Conservation (phyloP, 305 asterid species). For the Solanum hybrid region DNA sequence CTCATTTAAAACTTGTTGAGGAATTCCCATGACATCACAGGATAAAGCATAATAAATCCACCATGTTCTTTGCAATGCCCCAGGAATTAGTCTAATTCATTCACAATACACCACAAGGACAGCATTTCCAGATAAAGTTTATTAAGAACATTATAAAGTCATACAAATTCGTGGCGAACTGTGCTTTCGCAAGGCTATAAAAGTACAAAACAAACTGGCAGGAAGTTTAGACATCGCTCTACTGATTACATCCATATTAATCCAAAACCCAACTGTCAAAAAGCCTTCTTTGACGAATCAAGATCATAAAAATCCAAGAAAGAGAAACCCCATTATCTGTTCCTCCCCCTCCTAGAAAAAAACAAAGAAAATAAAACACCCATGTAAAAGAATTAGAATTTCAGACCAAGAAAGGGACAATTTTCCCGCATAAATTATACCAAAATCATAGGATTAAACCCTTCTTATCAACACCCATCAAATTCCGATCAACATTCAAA, state of each 20-base stretch:
- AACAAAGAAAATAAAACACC: background rate
- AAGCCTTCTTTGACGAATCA: background rate
- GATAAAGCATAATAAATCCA: background rate
- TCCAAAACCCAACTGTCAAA: background rate
- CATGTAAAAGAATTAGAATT: background rate
- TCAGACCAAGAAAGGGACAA: background rate
- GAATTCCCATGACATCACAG: background rate
- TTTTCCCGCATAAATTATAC: background rate
- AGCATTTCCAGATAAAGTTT: background rate
- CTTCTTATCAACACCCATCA: background rate
- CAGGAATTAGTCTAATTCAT: background rate
- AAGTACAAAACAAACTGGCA: background rate
- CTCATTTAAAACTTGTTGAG: background rate
- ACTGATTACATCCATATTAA: background rate
- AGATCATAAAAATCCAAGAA: constrained; percentile 1
- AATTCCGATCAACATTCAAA: background rate
- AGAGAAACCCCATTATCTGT: background rate
- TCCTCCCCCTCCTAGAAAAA: background rate
- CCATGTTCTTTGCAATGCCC: background rate
- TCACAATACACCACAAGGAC: background rate
- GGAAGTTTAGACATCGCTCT: background rate
- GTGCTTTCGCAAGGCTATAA: background rate
- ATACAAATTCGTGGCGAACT: background rate
- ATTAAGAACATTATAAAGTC: background rate
- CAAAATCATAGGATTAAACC: background rate